Evolutionary conservation across 345 rosid species (phyloP).

Genomic region (Citrus sinensis): DVS_A1.0 CM039167.1:16139501-16140000

Average conservation of each 20-base stretch:
- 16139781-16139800: background rate
- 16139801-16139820: background rate
- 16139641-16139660: background rate
- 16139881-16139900: no score
- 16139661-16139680: background rate
- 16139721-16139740: no score
- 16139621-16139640: background rate
- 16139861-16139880: background rate
- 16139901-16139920: background rate
- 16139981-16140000: no score
- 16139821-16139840: background rate
- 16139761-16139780: no score
- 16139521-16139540: background rate
- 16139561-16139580: no score
- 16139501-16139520: background rate
- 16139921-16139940: no score
- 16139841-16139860: background rate
- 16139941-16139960: background rate
- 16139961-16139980: no score
- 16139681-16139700: no score
- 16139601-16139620: background rate
- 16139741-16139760: no score
- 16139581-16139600: background rate
- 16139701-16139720: no score
- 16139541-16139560: background rate